Conservation (phyloP, 2,329 filamentous ascomycete species). For the Blastomyces silverae region DNA sequence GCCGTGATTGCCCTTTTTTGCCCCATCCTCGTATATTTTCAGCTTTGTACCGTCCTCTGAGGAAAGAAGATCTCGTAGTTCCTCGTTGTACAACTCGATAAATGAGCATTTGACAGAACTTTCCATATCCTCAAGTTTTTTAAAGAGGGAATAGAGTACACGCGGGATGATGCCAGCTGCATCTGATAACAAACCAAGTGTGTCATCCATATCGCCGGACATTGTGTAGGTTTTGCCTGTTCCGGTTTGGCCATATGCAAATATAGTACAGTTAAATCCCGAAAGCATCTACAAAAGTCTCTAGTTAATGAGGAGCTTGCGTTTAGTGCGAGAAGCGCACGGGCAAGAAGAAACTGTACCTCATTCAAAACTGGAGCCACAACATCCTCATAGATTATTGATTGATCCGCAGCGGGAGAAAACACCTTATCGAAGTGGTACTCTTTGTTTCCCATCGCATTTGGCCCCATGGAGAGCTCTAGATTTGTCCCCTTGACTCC, state of each 20-base stretch:
- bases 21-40: constrained; percentile 83
- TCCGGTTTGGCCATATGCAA: constrained; percentile 95
- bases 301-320: constrained; percentile 16
- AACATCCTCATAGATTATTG: constrained; percentile 90
- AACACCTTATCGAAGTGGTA: constrained; percentile 98
- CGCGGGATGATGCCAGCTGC: constrained; percentile 92
- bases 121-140: constrained; percentile 74
- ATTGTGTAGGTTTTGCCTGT: constrained; percentile 99
- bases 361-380: constrained; percentile 89
- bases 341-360: constrained; percentile 46
- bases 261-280: constrained; percentile 97
- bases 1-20: constrained; percentile 65
- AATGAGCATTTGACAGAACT: constrained; percentile 96
- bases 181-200: constrained; percentile 76
- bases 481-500: constrained; percentile 80
- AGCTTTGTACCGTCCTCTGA: constrained; percentile 75
- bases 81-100: constrained; percentile 97
- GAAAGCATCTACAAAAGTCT: constrained; percentile 63
- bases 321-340: too few species aligned
- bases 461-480: constrained; percentile 85
- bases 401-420: constrained; percentile 87
- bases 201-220: constrained; percentile 94
- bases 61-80: constrained; percentile 81
- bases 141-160: constrained; percentile 78
- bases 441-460: constrained; percentile 86